Conservation (phyloP, 495 filamentous ascomycete genomes). For the Acidiella bohemica region DNA sequence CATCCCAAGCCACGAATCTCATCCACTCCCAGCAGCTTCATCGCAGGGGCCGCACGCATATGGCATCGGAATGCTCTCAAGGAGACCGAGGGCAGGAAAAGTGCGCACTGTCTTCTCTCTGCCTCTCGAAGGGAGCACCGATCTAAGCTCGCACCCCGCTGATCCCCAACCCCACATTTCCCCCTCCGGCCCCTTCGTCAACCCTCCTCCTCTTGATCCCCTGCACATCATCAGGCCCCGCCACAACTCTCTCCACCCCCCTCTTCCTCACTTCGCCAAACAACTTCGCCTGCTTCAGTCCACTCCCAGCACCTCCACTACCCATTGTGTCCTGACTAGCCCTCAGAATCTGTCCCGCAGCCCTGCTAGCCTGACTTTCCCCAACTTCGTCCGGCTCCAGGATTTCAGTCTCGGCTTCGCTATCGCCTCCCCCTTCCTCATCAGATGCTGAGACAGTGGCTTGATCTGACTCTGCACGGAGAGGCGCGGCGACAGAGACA, state of each 20-base stretch:
- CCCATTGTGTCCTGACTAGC: constrained; percentile 2
- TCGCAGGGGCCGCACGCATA: too few relatives aligned
- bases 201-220: constrained; percentile 22
- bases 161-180: constrained; percentile 26
- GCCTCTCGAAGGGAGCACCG: too few relatives aligned
- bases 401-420: constrained; percentile 16
- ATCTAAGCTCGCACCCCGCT: too few relatives aligned
- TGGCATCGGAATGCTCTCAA: too few relatives aligned
- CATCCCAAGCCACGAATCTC: too few relatives aligned
- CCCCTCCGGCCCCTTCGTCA: constrained; percentile 6
- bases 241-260: constrained; percentile 13
- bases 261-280: constrained; percentile 29
- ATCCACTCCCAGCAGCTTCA: too few relatives aligned
- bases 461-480: constrained; percentile 49
- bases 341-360: constrained; percentile 39
- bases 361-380: constrained; percentile 38
- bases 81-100: too few relatives aligned
- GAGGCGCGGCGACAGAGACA: constrained; percentile 24
- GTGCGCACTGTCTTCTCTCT: too few relatives aligned
- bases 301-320: not conserved
- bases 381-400: constrained; percentile 32
- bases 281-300: constrained; percentile 26
- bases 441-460: constrained; percentile 83
- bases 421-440: constrained; percentile 38
- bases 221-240: not conserved